Evolutionary conservation across 441 rosid species (phyloP), one percentile per base, ranked within the genome.

Genomic region (Macaranga tanarius): DNA sequence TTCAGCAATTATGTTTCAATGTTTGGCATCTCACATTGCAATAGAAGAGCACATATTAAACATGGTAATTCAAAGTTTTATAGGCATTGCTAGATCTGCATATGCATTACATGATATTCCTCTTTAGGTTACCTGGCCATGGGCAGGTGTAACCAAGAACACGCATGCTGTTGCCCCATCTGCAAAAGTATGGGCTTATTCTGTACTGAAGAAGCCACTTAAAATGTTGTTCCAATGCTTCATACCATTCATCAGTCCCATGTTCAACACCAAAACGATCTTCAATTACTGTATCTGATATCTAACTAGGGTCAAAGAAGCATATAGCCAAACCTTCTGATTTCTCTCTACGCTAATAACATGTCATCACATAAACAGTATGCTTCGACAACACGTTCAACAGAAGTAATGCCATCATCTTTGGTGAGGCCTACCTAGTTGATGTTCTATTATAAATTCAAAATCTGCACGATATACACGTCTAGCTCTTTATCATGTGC

Each of bases 241-340:
- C 80, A 80, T 85, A 95, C 99, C 99, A 92, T 75, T 89, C 90
- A 72, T 84, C 84, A 71, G 82, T 91, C 76, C 99, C 97, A 84
- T 86, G 97, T 74, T 85, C 82, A 80, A 89, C 93, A 76, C 94
- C 93, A 83, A 89, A 95, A 34, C 96, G 93, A 74, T 95, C 99
- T 87, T 92, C 97, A 61, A 92, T 95, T n/a, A 91, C 97, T 25
- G 97, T 95, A 80, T 92, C 99, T 73, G 99, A 95, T 86, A 90
- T 87, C 95, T 90, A 83, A 54, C 25, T 59, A 56, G 5, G 25
- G 83, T 79, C 80, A 75, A 85, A 70, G 79, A 74, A 78, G 70
- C 58, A 76, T 44, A 68, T 45, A 62, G 47, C 23, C n/a, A 74
- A 62, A 58, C 10, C 23, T 68, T 64, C 61, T 26, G 62, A 63